Evolutionary conservation across 2,329 filamentous ascomycete genomes (phyloP).

Genomic region (Monosporascus ibericus): DNA sequence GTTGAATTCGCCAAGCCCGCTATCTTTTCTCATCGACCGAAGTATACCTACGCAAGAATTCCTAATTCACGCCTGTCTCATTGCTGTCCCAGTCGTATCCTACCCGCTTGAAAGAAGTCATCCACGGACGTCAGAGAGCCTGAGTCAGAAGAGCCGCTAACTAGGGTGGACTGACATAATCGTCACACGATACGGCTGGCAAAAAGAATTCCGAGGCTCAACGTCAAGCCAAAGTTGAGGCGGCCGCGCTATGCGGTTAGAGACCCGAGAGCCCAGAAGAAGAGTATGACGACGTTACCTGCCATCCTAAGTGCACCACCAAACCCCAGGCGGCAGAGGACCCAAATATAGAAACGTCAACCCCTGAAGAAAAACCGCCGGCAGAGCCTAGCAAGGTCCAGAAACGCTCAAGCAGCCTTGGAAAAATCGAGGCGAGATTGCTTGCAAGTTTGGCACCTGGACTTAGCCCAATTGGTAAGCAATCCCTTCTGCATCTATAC

Average conservation of each 20-base stretch:
- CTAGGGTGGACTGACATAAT: neutral
- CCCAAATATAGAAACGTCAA: neutral
- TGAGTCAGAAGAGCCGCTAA: too few species aligned
- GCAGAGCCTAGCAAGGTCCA: neutral
- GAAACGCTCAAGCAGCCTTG: neutral
- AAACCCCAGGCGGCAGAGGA: neutral
- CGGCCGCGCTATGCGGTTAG: constrained; percentile 7
- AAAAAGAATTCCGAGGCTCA: constrained; percentile 7
- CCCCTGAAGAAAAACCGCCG: neutral
- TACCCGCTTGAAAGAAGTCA: too few species aligned
- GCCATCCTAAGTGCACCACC: neutral
- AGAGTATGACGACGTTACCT: constrained; percentile 8
- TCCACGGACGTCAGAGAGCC: too few species aligned
- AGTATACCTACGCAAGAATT: neutral
- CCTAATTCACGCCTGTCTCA: neutral
- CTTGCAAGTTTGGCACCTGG: too few species aligned
- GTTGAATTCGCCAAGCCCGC: neutral
- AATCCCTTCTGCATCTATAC: neutral
- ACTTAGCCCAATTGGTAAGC: neutral
- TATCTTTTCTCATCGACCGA: neutral
- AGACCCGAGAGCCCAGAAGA: constrained; percentile 12
- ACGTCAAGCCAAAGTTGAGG: constrained; percentile 4
- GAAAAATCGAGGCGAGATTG: neutral
- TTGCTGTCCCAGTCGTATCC: neutral
- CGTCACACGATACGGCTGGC: neutral